Evolutionary conservation across 2,329 filamentous ascomycete species (phyloP).

Genomic region (Beauveria pseudobassiana): DNA sequence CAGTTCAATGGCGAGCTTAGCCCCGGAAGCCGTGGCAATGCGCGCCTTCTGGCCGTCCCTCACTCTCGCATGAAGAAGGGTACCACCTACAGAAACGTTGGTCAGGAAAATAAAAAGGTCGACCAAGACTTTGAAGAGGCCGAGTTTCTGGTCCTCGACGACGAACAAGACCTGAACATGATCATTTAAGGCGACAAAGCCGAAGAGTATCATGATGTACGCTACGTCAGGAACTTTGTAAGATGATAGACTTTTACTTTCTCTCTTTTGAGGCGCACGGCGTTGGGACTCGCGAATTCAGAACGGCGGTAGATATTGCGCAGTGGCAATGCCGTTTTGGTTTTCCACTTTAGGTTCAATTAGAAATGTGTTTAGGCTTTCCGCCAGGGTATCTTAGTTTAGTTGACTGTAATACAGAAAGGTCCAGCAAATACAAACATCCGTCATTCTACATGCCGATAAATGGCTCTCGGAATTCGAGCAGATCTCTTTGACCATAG

Average conservation of each 20-base stretch:
- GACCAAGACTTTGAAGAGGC: constrained; percentile 62
- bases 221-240: not conserved
- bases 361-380: not conserved
- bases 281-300: constrained; percentile 2
- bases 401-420: not conserved
- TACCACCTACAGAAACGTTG: constrained; percentile 18
- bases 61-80: constrained; percentile 23
- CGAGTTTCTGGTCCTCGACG: constrained; percentile 48
- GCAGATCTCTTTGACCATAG: constrained; percentile 81
- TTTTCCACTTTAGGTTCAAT: not conserved
- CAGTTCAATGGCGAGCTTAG: constrained; percentile 31
- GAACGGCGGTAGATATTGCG: constrained; percentile 6
- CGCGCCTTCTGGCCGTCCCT: constrained; percentile 43
- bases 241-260: not conserved
- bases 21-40: constrained; percentile 31
- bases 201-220: constrained; percentile 3
- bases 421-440: not conserved
- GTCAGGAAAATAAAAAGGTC: constrained; percentile 40
- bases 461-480: constrained; percentile 64
- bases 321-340: not conserved
- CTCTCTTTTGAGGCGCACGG: not conserved
- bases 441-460: constrained; percentile 19
- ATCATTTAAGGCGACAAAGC: not conserved
- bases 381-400: constrained; percentile 7
- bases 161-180: constrained; percentile 36